Conservation (phyloP, 2,329 filamentous ascomycete genomes). For the Arthrobotrys sinensis region DNA sequence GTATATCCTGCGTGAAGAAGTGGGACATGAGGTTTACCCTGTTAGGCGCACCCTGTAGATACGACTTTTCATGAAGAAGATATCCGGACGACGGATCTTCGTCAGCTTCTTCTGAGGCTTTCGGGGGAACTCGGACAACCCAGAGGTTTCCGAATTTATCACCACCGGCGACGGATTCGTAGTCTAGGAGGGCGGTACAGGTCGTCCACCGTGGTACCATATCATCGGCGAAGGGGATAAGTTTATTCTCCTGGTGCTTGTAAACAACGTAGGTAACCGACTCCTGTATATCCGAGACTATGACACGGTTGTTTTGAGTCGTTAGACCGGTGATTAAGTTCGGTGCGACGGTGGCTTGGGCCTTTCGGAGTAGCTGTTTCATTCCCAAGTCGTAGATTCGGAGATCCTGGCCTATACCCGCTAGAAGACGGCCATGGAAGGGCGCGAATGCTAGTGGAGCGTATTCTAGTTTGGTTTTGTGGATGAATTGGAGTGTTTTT, state of each 20-base stretch:
- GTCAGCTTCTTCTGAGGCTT: constrained; percentile 89
- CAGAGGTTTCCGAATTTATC: constrained; percentile 99
- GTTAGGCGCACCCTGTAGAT: constrained; percentile 90
- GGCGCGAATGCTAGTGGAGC: constrained; percentile 90
- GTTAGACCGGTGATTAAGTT: constrained; percentile 90
- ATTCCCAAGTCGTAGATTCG: constrained; percentile 94
- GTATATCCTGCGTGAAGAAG: constrained; percentile 91
- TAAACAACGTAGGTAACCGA: constrained; percentile 93
- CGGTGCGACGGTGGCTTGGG: constrained; percentile 83
- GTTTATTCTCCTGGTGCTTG: constrained; percentile 89
- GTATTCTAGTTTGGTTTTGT: constrained; percentile 93
- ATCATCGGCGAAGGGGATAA: constrained; percentile 95
- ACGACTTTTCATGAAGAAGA: constrained; percentile 89
- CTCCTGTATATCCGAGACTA: constrained; percentile 93
- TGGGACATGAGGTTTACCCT: constrained; percentile 88
- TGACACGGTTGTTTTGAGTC: constrained; percentile 89
- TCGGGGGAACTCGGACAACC: constrained; percentile 87
- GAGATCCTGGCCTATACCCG: constrained; percentile 86
- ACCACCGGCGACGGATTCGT: constrained; percentile 92
- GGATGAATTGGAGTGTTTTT: constrained; percentile 90
- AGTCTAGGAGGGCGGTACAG: constrained; percentile 93
- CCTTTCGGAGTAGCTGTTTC: constrained; percentile 91
- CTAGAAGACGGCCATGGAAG: constrained; percentile 90
- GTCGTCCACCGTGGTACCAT: constrained; percentile 91
- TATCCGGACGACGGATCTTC: constrained; percentile 92